Evolutionary conservation across 768 basidiomycete genomes (phyloP), one percentile per base, ranked within the genome.

Genomic region (Podaxis sp.): DNA sequence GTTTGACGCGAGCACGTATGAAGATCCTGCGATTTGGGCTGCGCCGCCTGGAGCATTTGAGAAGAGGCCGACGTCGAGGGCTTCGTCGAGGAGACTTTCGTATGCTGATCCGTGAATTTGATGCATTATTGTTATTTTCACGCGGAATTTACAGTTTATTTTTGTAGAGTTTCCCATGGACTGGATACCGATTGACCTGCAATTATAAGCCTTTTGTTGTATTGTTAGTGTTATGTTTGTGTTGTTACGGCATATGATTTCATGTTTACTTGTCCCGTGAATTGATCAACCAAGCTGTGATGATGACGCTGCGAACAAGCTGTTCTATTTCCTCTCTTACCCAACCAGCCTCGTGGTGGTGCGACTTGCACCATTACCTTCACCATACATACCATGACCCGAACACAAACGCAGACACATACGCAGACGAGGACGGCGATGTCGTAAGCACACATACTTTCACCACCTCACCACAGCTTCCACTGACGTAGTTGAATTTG

Each of bases 11-110:
- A 41, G 19, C n/a, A 61, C 29, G 15, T 67, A 67, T 58, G 29
- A 61, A 25, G 66, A 67, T 47, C 64, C 64, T 43, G 66, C 66
- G 5, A 57, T 60, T 9, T 62, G 61, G 61, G 61, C 36, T 56
- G 61, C 61, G 11, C 54, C 54, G 29, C 19, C 55, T 24, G 61
- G 51, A 25, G 51, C 59, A 12, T 66, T 53, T 51, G 55, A 24
- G 41, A 47, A n/a, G 4, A 22, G 61, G 12, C 61, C 61, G 12
- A 40, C 13, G 36, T 62, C 61, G 37, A 47, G 47, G n/a, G 36
- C 19, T 38, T 55, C 43, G 24, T 61, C 60, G 53, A 55, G 19
- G 9, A 46, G 60, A 11, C 8, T 61, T 37, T 61, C 60, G 41
- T 61, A 61, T 55, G 60, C 60, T 43, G 52, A 46, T 19, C 11